Evolutionary conservation across 2,329 filamentous ascomycete species (phyloP).

Genomic region (Sclerotinia nivalis): DNA sequence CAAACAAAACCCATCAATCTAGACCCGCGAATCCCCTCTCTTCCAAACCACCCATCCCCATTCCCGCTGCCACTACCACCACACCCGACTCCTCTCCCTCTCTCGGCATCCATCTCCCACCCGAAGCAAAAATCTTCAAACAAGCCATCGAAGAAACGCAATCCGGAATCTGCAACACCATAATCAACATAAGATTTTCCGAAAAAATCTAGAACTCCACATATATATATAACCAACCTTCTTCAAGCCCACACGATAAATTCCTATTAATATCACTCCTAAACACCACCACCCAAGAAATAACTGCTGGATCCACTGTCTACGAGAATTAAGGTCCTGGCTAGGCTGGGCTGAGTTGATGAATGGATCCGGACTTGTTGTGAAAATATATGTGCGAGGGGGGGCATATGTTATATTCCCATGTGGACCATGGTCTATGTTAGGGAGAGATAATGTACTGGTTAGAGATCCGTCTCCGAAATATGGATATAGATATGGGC

Average conservation of each 20-base stretch:
- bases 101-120: conserved; percentile 35
- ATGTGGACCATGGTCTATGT: conserved; percentile 55
- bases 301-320: conserved; percentile 37
- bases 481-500: too few species aligned
- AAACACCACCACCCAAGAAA: conserved; percentile 27
- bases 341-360: conserved; percentile 53
- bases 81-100: conserved; percentile 43
- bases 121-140: conserved; percentile 44
- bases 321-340: conserved; percentile 50
- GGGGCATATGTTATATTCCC: conserved; percentile 51
- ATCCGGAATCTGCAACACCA: conserved; percentile 45
- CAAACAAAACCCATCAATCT: conserved; percentile 34
- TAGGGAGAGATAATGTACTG: conserved; percentile 21
- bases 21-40: conserved; percentile 40
- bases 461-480: not conserved
- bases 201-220: conserved; percentile 45
- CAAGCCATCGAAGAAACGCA: conserved; percentile 47
- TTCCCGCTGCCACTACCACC: conserved; percentile 47
- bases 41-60: conserved; percentile 45
- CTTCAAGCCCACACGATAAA: not conserved
- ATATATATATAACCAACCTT: not conserved
- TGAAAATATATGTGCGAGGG: conserved; percentile 45
- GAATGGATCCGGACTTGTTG: conserved; percentile 49
- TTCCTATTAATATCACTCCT: too few species aligned
- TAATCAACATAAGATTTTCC: conserved; percentile 47